Evolutionary conservation across 140 eudicot genomes (phyloP).

Genomic region (Ambrosia hybrid): DNA sequence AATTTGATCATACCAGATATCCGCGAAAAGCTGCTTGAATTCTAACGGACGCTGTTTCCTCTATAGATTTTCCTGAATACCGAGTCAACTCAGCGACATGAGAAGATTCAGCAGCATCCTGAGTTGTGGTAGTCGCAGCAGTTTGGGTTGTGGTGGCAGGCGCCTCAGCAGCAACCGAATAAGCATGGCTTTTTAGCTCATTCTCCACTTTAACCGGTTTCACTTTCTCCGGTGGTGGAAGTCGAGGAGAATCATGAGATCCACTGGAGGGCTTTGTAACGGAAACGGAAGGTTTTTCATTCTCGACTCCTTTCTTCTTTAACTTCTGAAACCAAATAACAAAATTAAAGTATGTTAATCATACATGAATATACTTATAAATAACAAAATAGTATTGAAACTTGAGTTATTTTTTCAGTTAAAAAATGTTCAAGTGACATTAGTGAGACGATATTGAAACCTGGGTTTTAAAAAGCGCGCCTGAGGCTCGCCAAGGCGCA

Average conservation of each 20-base stretch:
- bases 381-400: background rate
- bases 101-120: conserved; percentile 31
- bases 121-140: too few relatives aligned
- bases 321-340: conserved; percentile 43
- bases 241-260: conserved; percentile 44
- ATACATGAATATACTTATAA: background rate
- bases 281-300: conserved; percentile 42
- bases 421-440: background rate
- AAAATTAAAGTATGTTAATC: background rate
- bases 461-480: too few relatives aligned
- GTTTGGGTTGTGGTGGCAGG: conserved; percentile 26
- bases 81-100: conserved; percentile 27
- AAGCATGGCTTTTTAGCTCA: conserved; percentile 42
- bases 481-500: too few relatives aligned
- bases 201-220: conserved; percentile 43
- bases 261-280: conserved; percentile 28
- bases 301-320: conserved; percentile 46
- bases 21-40: conserved; percentile 78
- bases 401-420: background rate
- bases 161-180: conserved; percentile 35
- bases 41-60: conserved; percentile 59
- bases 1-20: conserved; percentile 47
- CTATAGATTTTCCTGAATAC: conserved; percentile 41
- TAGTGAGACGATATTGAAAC: background rate
- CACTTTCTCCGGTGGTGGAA: conserved; percentile 47